Evolutionary conservation across 148 eudicot genomes (phyloP), one percentile per base, ranked within the genome.

Genomic region (Fallopia convolvulus): DNA sequence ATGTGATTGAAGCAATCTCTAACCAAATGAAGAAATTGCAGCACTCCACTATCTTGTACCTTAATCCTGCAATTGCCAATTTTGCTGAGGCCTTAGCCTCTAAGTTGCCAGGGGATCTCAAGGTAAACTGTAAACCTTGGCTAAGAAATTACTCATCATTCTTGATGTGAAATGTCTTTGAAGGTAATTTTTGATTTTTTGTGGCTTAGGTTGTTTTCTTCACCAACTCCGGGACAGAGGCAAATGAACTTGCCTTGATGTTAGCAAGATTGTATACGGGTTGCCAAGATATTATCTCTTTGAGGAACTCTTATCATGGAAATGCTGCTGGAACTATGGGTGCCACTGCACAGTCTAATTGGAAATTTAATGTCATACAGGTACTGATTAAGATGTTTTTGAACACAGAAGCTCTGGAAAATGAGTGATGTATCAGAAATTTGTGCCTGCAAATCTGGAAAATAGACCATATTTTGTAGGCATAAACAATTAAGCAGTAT

Each of bases 311-410:
- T 1, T 96, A 96, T 65, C 99, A 96, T 85, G 99, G 99, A 73
- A 96, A 96, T 77, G 99, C 95, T 40, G 87, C 97, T 21, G 98
- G 88, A 65, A 93, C 99, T 42, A 96, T 96, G 99, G 93, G 98
- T 56, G 92, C 98, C 52, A 96, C 99, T 82, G 99, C 97, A 70
- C 94, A 89, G 78, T 76, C 86, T 81, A 93, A 81, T 81, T 96
- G 86, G 83, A 96, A 96, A 77, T 96, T 96, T 84, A 93, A 91
- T 82, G 97, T 96, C 56, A 83, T 91, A 72, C 99, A 96, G 99
- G 99, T 96, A 90, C 66, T 61, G 0, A 44, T 8, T 44, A 9
- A 44, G 10, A 8, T 6, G 39, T 36, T 36, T 36, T 4, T 36
- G 39, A 36, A 36, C 4, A 36, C 4, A 44, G 6, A 42, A 44